phyloP scores from a whole-genome alignment of 2,329 filamentous ascomycete genomes.

The Nemania sp. region DNA sequence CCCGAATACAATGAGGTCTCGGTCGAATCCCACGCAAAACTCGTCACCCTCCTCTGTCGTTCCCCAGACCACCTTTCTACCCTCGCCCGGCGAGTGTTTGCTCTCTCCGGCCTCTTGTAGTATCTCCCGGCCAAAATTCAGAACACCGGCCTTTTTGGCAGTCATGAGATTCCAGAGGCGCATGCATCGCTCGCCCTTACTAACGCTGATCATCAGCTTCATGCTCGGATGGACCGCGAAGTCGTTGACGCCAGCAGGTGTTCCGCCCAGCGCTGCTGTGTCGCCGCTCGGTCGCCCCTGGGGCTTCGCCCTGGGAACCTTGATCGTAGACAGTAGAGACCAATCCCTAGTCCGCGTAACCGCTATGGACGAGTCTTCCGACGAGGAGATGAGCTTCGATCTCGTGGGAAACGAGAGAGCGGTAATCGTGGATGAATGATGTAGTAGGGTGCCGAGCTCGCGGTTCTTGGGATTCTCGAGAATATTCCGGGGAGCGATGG shows the following conservation, averaged over 20 bases:
- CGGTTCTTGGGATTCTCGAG: constrained; percentile 85
- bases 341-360: constrained; percentile 88
- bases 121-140: constrained; percentile 78
- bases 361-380: constrained; percentile 89
- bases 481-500: constrained; percentile 71
- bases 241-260: constrained; percentile 88
- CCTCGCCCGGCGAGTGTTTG: constrained; percentile 78
- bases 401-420: constrained; percentile 80
- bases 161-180: constrained; percentile 95
- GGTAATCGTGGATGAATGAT: constrained; percentile 84
- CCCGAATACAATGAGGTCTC: constrained; percentile 81
- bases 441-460: constrained; percentile 82
- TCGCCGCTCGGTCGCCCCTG: constrained; percentile 84
- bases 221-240: constrained; percentile 95
- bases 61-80: constrained; percentile 80
- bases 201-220: constrained; percentile 94
- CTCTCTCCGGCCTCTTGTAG: constrained; percentile 76
- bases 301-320: constrained; percentile 81
- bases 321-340: constrained; percentile 84
- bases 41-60: constrained; percentile 70
- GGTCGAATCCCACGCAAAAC: constrained; percentile 87
- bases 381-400: constrained; percentile 83
- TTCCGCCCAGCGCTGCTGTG: constrained; percentile 78
- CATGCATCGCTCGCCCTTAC: constrained; percentile 88
- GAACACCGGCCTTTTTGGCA: constrained; percentile 89